A percentile compares a stretch with the other conserved stretches of the same genome.
These are phyloP conservation scores for Cyclotella baltica DNA, from an alignment of 108 stramenopile genomes.

Conservation along the genomic window DNA sequence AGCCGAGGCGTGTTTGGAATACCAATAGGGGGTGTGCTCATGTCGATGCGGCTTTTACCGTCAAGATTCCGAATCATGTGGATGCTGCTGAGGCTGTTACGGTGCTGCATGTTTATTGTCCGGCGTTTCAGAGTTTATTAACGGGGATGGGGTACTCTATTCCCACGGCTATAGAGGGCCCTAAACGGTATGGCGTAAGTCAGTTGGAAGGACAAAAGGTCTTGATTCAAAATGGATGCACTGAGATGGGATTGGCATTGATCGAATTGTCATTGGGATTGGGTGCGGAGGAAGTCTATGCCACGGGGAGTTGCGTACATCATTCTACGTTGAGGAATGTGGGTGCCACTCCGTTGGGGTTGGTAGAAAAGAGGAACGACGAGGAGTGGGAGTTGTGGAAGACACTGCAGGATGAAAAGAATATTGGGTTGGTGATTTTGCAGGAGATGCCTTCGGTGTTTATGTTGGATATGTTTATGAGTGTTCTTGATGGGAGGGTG, in stretches of 20 bases:
- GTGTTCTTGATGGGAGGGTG: slow-evolving; percentile 16
- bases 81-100: slow-evolving; percentile 41
- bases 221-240: slow-evolving; percentile 46
- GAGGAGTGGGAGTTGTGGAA: slow-evolving; percentile 16
- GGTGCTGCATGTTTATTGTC: slow-evolving; percentile 30
- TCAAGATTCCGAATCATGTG: slow-evolving; percentile 35
- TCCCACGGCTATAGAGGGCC: not conserved
- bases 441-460: slow-evolving; percentile 35
- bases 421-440: slow-evolving; percentile 32
- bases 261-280: slow-evolving; percentile 46
- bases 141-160: slow-evolving; percentile 1
- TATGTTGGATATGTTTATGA: slow-evolving; percentile 32
- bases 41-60: slow-evolving; percentile 44
- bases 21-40: slow-evolving; percentile 22
- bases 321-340: slow-evolving; percentile 31
- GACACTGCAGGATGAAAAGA: slow-evolving; percentile 29
- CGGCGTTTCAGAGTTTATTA: slow-evolving; percentile 43
- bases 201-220: slow-evolving; percentile 37
- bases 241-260: slow-evolving; percentile 39
- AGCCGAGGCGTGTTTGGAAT: not conserved
- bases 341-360: slow-evolving; percentile 46
- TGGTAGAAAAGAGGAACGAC: not conserved
- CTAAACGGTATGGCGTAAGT: slow-evolving; percentile 27
- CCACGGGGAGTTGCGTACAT: slow-evolving; percentile 32
- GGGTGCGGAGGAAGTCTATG: slow-evolving; percentile 40